Evolutionary conservation across 2,329 filamentous ascomycete species (phyloP).

Genomic region (Ceratocystis lukuohia): DNA sequence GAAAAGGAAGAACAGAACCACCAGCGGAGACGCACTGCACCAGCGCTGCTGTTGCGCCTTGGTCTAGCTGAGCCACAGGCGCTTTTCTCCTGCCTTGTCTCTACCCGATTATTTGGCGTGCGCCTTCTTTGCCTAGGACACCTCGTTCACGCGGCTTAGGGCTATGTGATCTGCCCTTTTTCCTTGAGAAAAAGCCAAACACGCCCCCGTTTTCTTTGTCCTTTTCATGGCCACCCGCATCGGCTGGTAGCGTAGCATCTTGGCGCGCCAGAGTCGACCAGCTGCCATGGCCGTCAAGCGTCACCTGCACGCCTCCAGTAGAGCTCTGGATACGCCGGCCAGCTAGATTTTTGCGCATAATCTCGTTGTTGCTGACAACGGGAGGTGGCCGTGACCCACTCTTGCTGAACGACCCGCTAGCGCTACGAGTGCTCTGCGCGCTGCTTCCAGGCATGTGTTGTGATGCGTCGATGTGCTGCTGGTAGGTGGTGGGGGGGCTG

Average conservation of each 20-base stretch:
- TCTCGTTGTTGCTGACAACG: conserved; percentile 8
- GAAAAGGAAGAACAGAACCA: neutral
- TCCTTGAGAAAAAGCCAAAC: conserved; percentile 77
- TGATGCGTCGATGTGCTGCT: conserved; percentile 8
- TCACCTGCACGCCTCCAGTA: conserved; percentile 77
- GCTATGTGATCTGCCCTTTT: conserved; percentile 80
- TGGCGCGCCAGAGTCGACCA: conserved; percentile 86
- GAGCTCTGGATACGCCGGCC: conserved; percentile 57
- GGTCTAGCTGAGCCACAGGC: neutral
- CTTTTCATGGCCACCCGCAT: conserved; percentile 43
- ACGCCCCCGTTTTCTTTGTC: conserved; percentile 58
- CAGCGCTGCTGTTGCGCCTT: neutral
- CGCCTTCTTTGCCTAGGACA: conserved; percentile 88
- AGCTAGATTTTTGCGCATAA: conserved; percentile 15
- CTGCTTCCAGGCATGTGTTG: conserved; percentile 12
- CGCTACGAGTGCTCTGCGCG: conserved; percentile 19
- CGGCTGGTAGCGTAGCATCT: conserved; percentile 58
- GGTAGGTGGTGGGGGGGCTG: conserved; percentile 3
- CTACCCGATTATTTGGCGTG: conserved; percentile 63
- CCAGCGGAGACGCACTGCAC: neutral
- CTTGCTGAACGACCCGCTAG: conserved; percentile 7
- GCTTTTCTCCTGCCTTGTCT: neutral
- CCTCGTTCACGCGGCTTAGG: conserved; percentile 90
- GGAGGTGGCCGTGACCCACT: conserved; percentile 3
- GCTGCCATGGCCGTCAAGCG: conserved; percentile 74